These are phyloP conservation scores for Medicago arabica DNA, from an alignment of 306 rosid species.

Conservation along the genomic window DNA sequence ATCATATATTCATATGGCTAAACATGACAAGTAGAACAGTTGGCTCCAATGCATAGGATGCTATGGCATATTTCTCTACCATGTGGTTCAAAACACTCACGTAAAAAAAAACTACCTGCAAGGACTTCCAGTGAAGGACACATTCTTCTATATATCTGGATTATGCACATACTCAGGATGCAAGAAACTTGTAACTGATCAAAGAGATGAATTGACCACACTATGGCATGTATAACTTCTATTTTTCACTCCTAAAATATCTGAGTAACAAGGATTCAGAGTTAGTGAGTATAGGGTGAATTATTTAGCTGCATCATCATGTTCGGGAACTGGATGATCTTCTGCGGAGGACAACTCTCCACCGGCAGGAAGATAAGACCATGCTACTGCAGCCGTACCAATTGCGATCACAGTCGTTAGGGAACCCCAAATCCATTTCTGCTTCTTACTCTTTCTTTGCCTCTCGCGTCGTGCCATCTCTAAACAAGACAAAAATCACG, in stretches of 20 bases:
- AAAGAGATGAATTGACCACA: constrained; percentile 50
- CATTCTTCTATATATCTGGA: constrained; percentile 22
- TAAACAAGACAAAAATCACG: constrained; percentile 41
- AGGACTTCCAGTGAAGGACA: constrained; percentile 39
- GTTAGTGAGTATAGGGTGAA: constrained; percentile 40
- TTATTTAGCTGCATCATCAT: constrained; percentile 51
- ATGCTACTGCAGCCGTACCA: constrained; percentile 74
- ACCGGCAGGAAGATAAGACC: constrained; percentile 73
- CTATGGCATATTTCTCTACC: constrained; percentile 17
- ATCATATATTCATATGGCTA: neutral
- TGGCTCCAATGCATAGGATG: constrained; percentile 25
- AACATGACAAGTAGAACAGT: constrained; percentile 24
- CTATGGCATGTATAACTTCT: constrained; percentile 53
- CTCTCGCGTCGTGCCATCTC: constrained; percentile 85
- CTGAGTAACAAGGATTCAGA: constrained; percentile 16
- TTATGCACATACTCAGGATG: constrained; percentile 53
- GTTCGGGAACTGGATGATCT: constrained; percentile 48
- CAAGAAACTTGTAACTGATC: constrained; percentile 44
- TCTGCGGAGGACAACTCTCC: constrained; percentile 45
- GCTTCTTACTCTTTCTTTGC: constrained; percentile 67
- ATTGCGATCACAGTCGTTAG: constrained; percentile 67
- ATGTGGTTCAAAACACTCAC: constrained; percentile 21
- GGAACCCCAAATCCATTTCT: constrained; percentile 93
- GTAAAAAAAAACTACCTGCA: constrained; percentile 5
- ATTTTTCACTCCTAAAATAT: constrained; percentile 51